Evolutionary conservation across 2,329 filamentous ascomycete species (phyloP).

Genomic region (Xylariaceae sp.): DNA sequence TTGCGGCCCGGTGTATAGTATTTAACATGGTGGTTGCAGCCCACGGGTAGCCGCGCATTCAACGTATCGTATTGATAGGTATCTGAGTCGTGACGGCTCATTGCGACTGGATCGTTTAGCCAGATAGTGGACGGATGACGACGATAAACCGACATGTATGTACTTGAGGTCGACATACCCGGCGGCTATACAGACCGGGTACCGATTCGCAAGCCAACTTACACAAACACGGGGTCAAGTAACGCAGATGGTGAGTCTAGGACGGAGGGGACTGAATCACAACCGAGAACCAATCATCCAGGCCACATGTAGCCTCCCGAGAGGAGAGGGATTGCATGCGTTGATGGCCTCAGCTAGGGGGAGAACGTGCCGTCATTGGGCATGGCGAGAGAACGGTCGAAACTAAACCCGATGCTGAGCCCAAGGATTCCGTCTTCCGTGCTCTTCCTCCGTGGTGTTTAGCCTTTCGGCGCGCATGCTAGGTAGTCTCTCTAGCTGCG

Average conservation of each 20-base stretch:
- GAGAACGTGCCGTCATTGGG: neutral
- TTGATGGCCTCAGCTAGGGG: neutral
- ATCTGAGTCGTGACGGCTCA: neutral
- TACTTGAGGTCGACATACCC: no score
- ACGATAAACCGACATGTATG: neutral
- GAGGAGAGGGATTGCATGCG: slow-evolving; percentile 5
- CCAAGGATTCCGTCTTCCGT: neutral
- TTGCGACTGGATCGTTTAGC: slow-evolving; percentile 3
- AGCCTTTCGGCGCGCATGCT: no score
- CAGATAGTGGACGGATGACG: neutral
- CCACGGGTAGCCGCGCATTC: neutral
- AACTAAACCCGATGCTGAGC: neutral
- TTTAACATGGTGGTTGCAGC: slow-evolving; percentile 7
- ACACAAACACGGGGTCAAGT: neutral
- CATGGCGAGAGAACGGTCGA: neutral
- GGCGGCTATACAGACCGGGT: neutral
- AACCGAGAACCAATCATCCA: slow-evolving; percentile 27
- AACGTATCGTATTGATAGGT: neutral
- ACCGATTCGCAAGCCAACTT: neutral
- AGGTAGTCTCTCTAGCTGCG: no score
- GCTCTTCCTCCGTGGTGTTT: neutral
- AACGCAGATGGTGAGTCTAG: neutral
- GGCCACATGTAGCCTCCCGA: slow-evolving; percentile 24
- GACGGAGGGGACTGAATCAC: neutral
- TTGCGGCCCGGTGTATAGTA: slow-evolving; percentile 1